Evolutionary conservation across 2,329 filamentous ascomycete species (phyloP), one percentile per base, ranked within the genome.

Genomic region (Dactylellina sp.): DNA sequence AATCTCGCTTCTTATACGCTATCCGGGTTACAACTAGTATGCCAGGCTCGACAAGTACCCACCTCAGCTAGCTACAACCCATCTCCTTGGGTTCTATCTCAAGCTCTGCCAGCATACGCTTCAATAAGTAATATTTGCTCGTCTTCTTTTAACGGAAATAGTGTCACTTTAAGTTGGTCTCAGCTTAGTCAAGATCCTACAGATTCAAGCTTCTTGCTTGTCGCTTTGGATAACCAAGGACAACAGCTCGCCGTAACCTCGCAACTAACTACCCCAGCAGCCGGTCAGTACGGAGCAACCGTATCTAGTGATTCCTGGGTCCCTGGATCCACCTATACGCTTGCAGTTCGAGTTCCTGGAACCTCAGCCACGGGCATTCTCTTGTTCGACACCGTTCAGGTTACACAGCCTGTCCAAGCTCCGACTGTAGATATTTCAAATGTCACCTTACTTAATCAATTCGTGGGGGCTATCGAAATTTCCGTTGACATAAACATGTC

Each of bases 81-180:
- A 22, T 49, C 44, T 49, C 24, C 44, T 49, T 49, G 44, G 44
- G 44, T n/a, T n/a, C 44, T 18, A 49, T 49, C 44, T 49, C 44
- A 18, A 49, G 24, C 24, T 49, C 44, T 18, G 44, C 20, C 44
- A 18, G 44, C 24, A 49, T 49, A 12, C 24, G 24, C 11, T 18
- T 49, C 44, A 22, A 49, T 49, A 49, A 18, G 11, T 22, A 22
- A 12, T 49, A 12, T 49, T 49, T 49, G 11, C 44, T 49, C 44
- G 24, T 49, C 44, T 49, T 12, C 11, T 18, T 49, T 49, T n/a
- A n/a, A n/a, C 44, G 44, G 24, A 49, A 16, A 49, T 16, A 49
- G 44, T 18, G 44, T 49, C 44, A 49, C 44, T 22, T 18, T 49
- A 18, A 49, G 44, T 49, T 49, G 44, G 44, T 49, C 44, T 49